Evolutionary conservation across 2,329 filamentous ascomycete genomes (phyloP), one percentile per base, ranked within the genome.

Genomic region (Arthrobotrys pseudoclavata): DNA sequence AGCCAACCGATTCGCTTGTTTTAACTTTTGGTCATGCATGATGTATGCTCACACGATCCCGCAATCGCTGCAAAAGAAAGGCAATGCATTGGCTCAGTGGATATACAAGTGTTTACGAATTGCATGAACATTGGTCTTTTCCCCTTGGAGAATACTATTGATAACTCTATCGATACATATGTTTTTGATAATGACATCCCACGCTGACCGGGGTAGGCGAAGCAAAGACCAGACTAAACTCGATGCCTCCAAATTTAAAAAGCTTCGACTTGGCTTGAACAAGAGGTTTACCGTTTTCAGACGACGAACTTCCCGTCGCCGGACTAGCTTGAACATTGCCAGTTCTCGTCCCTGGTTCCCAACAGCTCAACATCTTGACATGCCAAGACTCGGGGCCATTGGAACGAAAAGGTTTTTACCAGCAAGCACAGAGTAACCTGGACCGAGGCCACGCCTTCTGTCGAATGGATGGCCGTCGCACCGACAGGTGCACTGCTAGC

Each of bases 161-260:
- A 64, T 69, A 76, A 63, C 42, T 45, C 55, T 76, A 76, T 76
- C 72, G 72, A 76, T 76, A 76, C 42, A 45, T 45, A 45, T 52
- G 62, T 47, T 29, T 70, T 69, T 55, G 64, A 69, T 69, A 76
- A 69, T 76, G 42, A 13, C 72, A 70, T 61, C 72, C 72, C 64
- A 69, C 72, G 64, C 60, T 31, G 26, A 48, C 64, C 47, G 20
- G 71, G 64, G 53, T 66, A 26, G 37, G 53, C 48, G 63, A 55
- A 47, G 42, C 15, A 20, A n/a, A n/a, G n/a, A 13, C 64, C 52
- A 50, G 71, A 57, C 47, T 69, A 76, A 76, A 76, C 64, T 53
- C 24, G 24, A 34, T 63, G 45, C 50, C 26, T 22, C 20, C 20
- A 60, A 37, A 22, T 40, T 18, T 26, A 48, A 67, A 66, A 53